Conservation (phyloP, 352 stramenopile genomes). For the Pythium scleroteichum region DNA sequence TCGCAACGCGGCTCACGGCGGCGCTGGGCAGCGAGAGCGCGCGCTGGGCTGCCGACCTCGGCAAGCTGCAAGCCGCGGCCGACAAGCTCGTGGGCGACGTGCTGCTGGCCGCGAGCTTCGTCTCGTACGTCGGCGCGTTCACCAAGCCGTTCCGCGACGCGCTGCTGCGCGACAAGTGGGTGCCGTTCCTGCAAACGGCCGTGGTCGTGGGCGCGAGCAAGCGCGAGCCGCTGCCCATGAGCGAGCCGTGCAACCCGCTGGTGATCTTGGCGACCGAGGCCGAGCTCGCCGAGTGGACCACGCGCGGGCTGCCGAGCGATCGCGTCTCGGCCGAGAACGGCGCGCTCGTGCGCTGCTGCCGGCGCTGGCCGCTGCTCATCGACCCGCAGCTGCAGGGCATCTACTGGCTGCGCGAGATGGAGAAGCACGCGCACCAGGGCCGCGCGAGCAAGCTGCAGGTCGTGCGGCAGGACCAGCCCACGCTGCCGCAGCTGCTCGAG, state of each 20-base stretch:
- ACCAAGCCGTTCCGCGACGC: slow-evolving; percentile 91
- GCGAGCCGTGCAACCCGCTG: slow-evolving; percentile 55
- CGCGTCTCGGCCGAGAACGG: slow-evolving; percentile 91
- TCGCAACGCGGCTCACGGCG: slow-evolving; percentile 90
- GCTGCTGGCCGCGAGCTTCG: slow-evolving; percentile 90
- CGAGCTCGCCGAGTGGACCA: slow-evolving; percentile 87
- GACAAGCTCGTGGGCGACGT: slow-evolving; percentile 90
- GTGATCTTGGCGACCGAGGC: slow-evolving; percentile 69
- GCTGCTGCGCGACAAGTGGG: slow-evolving; percentile 84
- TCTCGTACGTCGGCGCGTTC: slow-evolving; percentile 94
- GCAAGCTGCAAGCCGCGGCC: slow-evolving; percentile 66
- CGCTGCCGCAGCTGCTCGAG: slow-evolving; percentile 76
- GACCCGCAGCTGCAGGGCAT: slow-evolving; percentile 92
- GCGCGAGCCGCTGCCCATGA: slow-evolving; percentile 28
- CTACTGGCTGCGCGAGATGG: slow-evolving; percentile 86
- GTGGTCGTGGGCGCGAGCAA: slow-evolving; percentile 26
- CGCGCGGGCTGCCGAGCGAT: slow-evolving; percentile 85
- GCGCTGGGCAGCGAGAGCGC: slow-evolving; percentile 94
- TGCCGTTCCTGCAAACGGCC: slow-evolving; percentile 82
- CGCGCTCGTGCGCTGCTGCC: slow-evolving; percentile 81
- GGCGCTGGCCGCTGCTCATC: slow-evolving; percentile 86
- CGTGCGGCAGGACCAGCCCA: slow-evolving; percentile 80
- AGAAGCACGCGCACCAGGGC: slow-evolving; percentile 55
- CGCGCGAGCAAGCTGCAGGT: slow-evolving; percentile 61
- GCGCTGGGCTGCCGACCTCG: slow-evolving; percentile 87